Base-by-base conservation (phyloP, 768 basidiomycete genomes). In the Mycena alexandri region DNA sequence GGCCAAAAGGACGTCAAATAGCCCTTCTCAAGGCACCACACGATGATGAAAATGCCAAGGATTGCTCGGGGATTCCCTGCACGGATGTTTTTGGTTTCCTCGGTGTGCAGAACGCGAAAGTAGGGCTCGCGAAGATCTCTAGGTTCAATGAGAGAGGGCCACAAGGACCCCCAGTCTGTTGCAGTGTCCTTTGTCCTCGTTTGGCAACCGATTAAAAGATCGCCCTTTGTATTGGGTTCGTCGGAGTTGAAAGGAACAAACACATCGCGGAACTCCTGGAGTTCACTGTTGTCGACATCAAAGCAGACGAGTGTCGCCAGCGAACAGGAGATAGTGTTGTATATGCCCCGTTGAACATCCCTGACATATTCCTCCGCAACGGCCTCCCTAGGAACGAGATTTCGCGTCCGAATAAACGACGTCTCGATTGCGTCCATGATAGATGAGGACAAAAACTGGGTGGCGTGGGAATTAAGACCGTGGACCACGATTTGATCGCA, bases 1-100 rank as follows among this genome's bases (percentile, higher is more conserved):
- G 65, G 65, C 65, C 65, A 67, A 2, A 67, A 42, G 0, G 19
- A 48, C 8, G 16, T 4, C 33, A 67, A 44, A 41, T 60, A 19
- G 10, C 25, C 42, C 17, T 55, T 55, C 14, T 50, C 10, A 17
- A 67, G 52, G n/a, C 59, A 67, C 58, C 58, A 67, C 0, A 61
- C 12, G 14, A 67, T 41, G 25, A 67, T 7, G 34, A 56, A 67
- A 10, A 61, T 57, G 0, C 65, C 65, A 2, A 67, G 53, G 0
- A 67, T 42, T 2, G 25, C n/a, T 12, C 59, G 53, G 0, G 65
- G 59, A 34, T 33, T 36, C 16, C 43, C 58, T 17, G 58, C 5
- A 13, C 51, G 46, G 19, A 67, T 67, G 53, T 48, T 61, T 44
- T 67, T 67, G 65, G 61, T 55, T 61, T 67, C 59, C 53, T 67